These are phyloP conservation scores for Microcera coccophila DNA, from an alignment of 2,329 filamentous ascomycete species.

Conservation along the genomic window DNA sequence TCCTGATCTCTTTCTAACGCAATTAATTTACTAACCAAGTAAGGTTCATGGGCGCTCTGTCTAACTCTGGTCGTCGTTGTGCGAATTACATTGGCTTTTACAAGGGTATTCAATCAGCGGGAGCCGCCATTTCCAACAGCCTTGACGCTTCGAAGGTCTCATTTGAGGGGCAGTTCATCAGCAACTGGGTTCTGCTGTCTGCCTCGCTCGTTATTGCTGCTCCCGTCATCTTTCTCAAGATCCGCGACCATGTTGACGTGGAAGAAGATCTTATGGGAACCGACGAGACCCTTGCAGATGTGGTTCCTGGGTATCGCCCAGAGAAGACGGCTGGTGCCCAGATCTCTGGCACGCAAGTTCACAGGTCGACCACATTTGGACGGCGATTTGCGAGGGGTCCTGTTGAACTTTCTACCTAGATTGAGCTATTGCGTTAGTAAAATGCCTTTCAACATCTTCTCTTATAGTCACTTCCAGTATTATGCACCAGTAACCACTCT, in stretches of 20 bases:
- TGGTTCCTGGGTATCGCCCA: slow-evolving; percentile 35
- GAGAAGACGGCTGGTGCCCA: slow-evolving; percentile 14
- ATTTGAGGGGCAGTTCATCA: slow-evolving; percentile 68
- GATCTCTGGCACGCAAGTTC: too few species aligned
- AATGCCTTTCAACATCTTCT: neutral
- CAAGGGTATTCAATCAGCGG: slow-evolving; percentile 75
- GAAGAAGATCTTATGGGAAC: slow-evolving; percentile 82
- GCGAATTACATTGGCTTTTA: slow-evolving; percentile 93
- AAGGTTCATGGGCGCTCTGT: slow-evolving; percentile 87
- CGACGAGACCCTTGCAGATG: slow-evolving; percentile 75
- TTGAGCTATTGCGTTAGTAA: too few species aligned
- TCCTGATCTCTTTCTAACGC: slow-evolving; percentile 25
- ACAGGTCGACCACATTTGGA: too few species aligned
- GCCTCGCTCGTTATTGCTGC: slow-evolving; percentile 72
- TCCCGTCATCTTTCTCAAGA: slow-evolving; percentile 73
- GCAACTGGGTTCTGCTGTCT: slow-evolving; percentile 69
- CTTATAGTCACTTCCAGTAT: neutral
- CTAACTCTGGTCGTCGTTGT: slow-evolving; percentile 86
- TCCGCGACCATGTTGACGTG: slow-evolving; percentile 74
- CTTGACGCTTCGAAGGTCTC: slow-evolving; percentile 39
- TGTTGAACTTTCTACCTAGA: too few species aligned
- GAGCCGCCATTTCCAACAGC: slow-evolving; percentile 52
- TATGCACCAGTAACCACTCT: too few species aligned
- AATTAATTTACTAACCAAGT: slow-evolving; percentile 35
- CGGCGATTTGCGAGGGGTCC: too few species aligned